Evolutionary conservation across 352 stramenopile genomes (phyloP).

Genomic region (Chrysophaeum taylorii): DNA sequence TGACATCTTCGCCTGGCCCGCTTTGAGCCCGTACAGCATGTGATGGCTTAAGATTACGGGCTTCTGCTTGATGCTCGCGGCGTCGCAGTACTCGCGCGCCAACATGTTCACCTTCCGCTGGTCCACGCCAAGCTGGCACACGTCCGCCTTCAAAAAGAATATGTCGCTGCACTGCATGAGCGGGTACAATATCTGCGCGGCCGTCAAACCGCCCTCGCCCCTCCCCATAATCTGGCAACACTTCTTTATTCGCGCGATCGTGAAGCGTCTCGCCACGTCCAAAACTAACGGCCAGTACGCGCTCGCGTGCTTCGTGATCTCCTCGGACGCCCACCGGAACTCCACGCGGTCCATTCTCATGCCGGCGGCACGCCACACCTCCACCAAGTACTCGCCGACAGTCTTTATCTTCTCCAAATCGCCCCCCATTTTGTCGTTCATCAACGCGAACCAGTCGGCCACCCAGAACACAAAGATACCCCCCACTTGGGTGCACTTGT

Average conservation of each 20-base stretch:
- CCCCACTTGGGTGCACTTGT: slow-evolving; percentile 75
- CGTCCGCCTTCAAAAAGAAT: slow-evolving; percentile 97
- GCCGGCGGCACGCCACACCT: slow-evolving; percentile 97
- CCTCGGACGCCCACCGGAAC: slow-evolving; percentile 94
- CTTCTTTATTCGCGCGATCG: slow-evolving; percentile 80
- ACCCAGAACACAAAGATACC: slow-evolving; percentile 98
- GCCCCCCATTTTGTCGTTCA: slow-evolving; percentile 99
- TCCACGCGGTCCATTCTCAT: slow-evolving; percentile 98
- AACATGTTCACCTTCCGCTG: slow-evolving; percentile 98
- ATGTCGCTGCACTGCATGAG: slow-evolving; percentile 98
- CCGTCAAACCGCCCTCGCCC: slow-evolving; percentile 69
- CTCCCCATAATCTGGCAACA: slow-evolving; percentile 99
- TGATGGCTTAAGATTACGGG: slow-evolving; percentile 95
- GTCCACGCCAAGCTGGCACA: slow-evolving; percentile 97
- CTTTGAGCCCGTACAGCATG: slow-evolving; percentile 97
- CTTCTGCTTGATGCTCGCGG: slow-evolving; percentile 86
- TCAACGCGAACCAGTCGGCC: slow-evolving; percentile 98
- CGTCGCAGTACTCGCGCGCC: slow-evolving; percentile 93
- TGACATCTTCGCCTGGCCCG: slow-evolving; percentile 98
- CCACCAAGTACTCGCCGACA: slow-evolving; percentile 85
- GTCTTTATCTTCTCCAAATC: slow-evolving; percentile 89
- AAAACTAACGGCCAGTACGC: slow-evolving; percentile 38
- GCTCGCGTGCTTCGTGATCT: slow-evolving; percentile 61
- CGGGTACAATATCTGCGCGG: slow-evolving; percentile 89
- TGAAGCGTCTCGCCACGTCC: slow-evolving; percentile 59